Evolutionary conservation across 176 grass and related monocot species (phyloP), one percentile per base, ranked within the genome.

Genomic region (Rhynchospora breviuscula): DNA sequence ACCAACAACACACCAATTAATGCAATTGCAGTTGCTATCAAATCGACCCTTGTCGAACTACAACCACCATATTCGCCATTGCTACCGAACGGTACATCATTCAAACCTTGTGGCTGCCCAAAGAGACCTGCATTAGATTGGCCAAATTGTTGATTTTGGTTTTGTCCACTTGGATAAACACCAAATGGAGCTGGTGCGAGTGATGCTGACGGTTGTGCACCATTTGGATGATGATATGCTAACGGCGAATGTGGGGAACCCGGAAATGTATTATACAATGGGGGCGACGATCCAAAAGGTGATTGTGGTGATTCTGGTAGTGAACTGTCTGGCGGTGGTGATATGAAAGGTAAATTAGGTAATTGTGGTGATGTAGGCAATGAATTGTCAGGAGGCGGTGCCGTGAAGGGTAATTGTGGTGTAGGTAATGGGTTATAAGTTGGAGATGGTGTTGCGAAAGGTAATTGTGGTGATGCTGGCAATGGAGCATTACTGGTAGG

Each of bases 71-170:
- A 67, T 53, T 66, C 21, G 11, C 45, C 80, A 33, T 70, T 33
- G 19, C 19, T 64, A 2, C 57, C 57, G 14, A 61, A 62, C 0
- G 78, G 78, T 4, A 63, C 4, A 67, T 35, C 44, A 33, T 81
- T 81, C 26, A 47, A 31, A 49, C 44, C 44, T 66, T 65, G 59
- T 21, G 52, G 80, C 47, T 82, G 80, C 46, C 60, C 80, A 17
- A 82, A 82, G 21, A 59, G 60, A 21, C 80, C 80, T 53, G n/a
- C 67, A n/a, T 82, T 82, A 46, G 40, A 40, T 66, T 82, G 61
- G 12, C 80, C 80, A 67, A 53, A 82, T 51, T 3, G n/a, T 67
- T 45, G 58, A 10, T 0, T 43, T 49, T 62, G 60, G 13, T 82
- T 82, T 52, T 51, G 43, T 52, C 61, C 80, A 54, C 25, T 67